Conservation (phyloP, 805 yeast genomes). For the Candida montana region DNA sequence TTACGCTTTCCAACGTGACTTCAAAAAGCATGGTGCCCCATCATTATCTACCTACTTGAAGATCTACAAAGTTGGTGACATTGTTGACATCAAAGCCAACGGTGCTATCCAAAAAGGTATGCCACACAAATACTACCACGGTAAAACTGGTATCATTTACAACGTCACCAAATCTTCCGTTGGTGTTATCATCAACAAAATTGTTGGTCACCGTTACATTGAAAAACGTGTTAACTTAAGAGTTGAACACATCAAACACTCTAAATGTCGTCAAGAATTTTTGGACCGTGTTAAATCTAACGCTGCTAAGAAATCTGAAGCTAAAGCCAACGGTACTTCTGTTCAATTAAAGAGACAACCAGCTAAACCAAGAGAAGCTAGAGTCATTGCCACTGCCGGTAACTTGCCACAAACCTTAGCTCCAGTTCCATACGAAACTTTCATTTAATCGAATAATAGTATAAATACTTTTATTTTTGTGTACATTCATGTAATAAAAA, state of each 20-base stretch:
- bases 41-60: constrained; percentile 95
- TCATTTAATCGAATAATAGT: constrained; percentile 59
- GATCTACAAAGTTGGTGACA: constrained; percentile 98
- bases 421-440: constrained; percentile 99
- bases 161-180: constrained; percentile 98
- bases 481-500: constrained; percentile 14
- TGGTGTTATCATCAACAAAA: constrained; percentile 97
- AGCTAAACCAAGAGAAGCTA: constrained; percentile 93
- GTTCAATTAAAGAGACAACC: constrained; percentile 97
- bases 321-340: constrained; percentile 88
- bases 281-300: constrained; percentile 96
- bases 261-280: constrained; percentile 99
- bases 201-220: constrained; percentile 97
- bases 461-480: constrained; percentile 20
- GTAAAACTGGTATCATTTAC: constrained; percentile 99
- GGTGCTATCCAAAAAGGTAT: constrained; percentile 99
- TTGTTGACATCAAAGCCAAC: constrained; percentile 98
- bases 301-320: constrained; percentile 90
- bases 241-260: constrained; percentile 98
- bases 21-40: constrained; percentile 90
- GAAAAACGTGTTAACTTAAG: constrained; percentile 99
- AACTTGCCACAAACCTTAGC: constrained; percentile 95
- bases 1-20: constrained; percentile 99
- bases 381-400: constrained; percentile 74
- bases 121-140: constrained; percentile 99